Percentiles rank a stretch among this genome's conserved stretches.
phyloP scores from a whole-genome alignment of 805 yeast species.

The Teunomyces panamensis region DNA sequence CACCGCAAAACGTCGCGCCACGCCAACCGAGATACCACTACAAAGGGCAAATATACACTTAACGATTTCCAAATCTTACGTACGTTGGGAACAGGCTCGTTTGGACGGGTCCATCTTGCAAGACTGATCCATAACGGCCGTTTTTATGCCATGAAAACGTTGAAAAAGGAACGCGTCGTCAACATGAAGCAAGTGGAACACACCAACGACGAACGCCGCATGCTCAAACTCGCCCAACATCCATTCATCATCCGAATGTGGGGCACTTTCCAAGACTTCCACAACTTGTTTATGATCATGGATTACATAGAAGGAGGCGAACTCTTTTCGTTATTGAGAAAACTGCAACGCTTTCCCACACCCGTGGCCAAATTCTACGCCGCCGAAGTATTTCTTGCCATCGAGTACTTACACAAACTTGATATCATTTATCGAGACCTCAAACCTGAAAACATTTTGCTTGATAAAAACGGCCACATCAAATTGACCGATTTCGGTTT shows the following conservation, averaged over 20 bases:
- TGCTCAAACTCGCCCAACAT: slow-evolving; percentile 56
- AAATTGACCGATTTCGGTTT: slow-evolving; percentile 62
- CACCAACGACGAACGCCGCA: slow-evolving; percentile 60
- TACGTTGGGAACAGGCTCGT: slow-evolving; percentile 60
- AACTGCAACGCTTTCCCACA: slow-evolving; percentile 58
- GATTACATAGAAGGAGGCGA: slow-evolving; percentile 67
- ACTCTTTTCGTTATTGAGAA: slow-evolving; percentile 52
- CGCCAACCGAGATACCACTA: slow-evolving; percentile 29
- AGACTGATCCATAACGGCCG: slow-evolving; percentile 58
- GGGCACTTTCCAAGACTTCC: slow-evolving; percentile 64
- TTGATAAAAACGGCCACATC: slow-evolving; percentile 59
- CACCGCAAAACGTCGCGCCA: slow-evolving; percentile 10
- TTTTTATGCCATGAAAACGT: slow-evolving; percentile 58
- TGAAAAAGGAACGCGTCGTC: slow-evolving; percentile 55
- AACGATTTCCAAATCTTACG: slow-evolving; percentile 55
- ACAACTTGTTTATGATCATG: slow-evolving; percentile 60
- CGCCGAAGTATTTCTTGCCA: slow-evolving; percentile 57
- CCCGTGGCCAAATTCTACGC: slow-evolving; percentile 65
- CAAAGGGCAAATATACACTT: slow-evolving; percentile 57
- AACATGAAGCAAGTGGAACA: slow-evolving; percentile 64
- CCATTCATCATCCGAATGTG: slow-evolving; percentile 62
- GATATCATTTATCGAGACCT: slow-evolving; percentile 60
- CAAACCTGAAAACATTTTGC: slow-evolving; percentile 58
- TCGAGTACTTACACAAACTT: slow-evolving; percentile 57
- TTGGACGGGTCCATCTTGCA: slow-evolving; percentile 59